These are phyloP conservation scores for Petasospora rhodanensis DNA, from an alignment of 1,139 yeast species.

Conservation along the genomic window DNA sequence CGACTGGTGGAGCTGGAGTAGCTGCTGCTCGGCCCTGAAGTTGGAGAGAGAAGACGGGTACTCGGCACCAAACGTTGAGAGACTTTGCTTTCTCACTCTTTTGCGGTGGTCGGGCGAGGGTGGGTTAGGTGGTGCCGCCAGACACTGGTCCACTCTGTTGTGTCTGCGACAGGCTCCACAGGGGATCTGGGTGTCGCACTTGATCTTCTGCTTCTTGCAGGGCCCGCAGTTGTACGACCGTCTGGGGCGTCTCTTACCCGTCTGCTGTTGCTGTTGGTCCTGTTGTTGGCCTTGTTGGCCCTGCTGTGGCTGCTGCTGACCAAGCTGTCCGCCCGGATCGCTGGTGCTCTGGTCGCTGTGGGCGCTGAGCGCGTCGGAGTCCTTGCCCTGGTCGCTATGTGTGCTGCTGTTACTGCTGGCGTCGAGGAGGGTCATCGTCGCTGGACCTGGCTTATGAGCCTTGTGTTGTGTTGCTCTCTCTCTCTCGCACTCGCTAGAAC, in stretches of 20 bases:
- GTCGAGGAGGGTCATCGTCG: no score
- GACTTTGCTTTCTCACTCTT: slow-evolving; percentile 12
- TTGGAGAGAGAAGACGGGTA: no score
- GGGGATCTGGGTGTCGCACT: slow-evolving; percentile 47
- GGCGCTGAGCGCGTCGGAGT: not conserved
- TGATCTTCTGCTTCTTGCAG: slow-evolving; percentile 48
- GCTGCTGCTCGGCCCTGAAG: no score
- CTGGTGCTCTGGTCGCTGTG: no score
- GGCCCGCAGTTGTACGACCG: slow-evolving; percentile 57
- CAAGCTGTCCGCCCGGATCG: no score
- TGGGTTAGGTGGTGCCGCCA: slow-evolving; percentile 23
- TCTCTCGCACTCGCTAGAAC: not conserved
- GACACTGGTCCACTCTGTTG: slow-evolving; percentile 31
- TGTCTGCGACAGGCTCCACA: slow-evolving; percentile 46
- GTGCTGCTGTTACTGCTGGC: no score
- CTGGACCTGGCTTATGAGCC: no score
- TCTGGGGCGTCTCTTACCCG: slow-evolving; percentile 26
- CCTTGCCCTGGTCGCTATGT: slow-evolving; percentile 1
- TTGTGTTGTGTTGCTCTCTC: no score
- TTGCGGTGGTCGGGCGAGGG: slow-evolving; percentile 19
- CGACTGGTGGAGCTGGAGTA: no score
- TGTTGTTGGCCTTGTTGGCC: slow-evolving; percentile 1
- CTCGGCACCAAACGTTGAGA: slow-evolving; percentile 9
- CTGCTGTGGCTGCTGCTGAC: no score
- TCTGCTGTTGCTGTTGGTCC: not conserved